These are phyloP conservation scores for Cladophialophora chaetospira DNA, from an alignment of 2,329 filamentous ascomycete species.

Conservation along the genomic window DNA sequence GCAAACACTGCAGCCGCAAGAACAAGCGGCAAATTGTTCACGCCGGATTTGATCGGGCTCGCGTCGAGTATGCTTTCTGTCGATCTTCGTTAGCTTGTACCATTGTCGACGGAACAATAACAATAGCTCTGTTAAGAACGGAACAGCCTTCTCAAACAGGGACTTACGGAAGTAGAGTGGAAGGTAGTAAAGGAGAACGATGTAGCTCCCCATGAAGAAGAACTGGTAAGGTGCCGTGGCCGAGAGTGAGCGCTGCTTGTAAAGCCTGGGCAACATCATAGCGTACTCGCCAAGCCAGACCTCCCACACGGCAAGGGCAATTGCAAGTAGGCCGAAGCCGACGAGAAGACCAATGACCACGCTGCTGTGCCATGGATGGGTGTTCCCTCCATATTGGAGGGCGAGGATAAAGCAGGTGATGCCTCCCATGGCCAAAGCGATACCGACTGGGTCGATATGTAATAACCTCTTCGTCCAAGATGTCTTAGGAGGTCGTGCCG, in stretches of 20 bases:
- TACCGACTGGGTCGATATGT: not conserved
- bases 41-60: too few relatives aligned
- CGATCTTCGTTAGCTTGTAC: too few relatives aligned
- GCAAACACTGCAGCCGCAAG: conserved; percentile 38
- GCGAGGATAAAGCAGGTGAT: not conserved
- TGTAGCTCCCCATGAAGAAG: conserved; percentile 39
- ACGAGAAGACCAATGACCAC: not conserved
- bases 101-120: too few relatives aligned
- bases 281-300: conserved; percentile 43
- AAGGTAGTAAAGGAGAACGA: conserved; percentile 47
- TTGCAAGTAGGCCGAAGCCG: conserved; percentile 28
- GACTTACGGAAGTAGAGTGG: conserved; percentile 55
- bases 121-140: too few relatives aligned
- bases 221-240: conserved; percentile 40
- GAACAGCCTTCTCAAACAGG: too few relatives aligned
- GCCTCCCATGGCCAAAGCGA: not conserved
- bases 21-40: conserved; percentile 47
- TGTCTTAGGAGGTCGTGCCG: not conserved
- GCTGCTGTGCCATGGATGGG: not conserved
- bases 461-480: not conserved
- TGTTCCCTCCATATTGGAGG: not conserved
- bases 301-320: conserved; percentile 37
- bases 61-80: too few relatives aligned
- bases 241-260: conserved; percentile 42
- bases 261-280: conserved; percentile 40